phyloP scores from a whole-genome alignment of 116 monocot genomes.

The Posidonia oceanica region DNA sequence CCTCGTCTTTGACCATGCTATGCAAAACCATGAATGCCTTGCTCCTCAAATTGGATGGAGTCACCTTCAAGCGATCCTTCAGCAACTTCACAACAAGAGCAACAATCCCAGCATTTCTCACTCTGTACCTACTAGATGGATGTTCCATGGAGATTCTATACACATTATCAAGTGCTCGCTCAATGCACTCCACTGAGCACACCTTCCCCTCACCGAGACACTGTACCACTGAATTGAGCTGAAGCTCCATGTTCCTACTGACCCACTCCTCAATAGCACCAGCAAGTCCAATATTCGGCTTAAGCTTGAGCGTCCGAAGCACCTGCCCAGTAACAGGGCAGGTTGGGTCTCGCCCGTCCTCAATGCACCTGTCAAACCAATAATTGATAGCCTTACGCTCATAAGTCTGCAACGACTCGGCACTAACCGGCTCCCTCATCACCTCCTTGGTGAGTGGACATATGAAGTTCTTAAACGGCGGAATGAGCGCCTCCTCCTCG shows the following conservation, averaged over 20 bases:
- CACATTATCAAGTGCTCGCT: too few species aligned
- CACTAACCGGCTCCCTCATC: constrained; percentile 49
- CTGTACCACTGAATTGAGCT: too few species aligned
- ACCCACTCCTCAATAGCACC: constrained; percentile 55
- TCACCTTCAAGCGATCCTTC: constrained; percentile 1
- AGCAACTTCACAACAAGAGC: too few species aligned
- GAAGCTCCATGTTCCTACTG: not conserved
- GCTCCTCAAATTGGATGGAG: constrained; percentile 36
- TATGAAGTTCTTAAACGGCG: constrained; percentile 37
- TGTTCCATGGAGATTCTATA: too few species aligned
- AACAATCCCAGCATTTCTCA: too few species aligned
- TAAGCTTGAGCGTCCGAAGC: constrained; percentile 20
- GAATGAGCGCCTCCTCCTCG: constrained; percentile 28
- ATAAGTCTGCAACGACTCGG: not conserved
- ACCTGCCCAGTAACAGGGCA: constrained; percentile 42
- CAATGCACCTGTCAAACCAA: too few species aligned
- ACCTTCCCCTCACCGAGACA: too few species aligned
- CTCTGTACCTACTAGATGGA: too few species aligned
- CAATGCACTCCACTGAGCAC: too few species aligned
- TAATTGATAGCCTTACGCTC: too few species aligned
- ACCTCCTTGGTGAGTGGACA: constrained; percentile 51
- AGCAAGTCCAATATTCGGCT: constrained; percentile 44
- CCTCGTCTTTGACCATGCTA: constrained; percentile 38
- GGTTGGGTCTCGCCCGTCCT: constrained; percentile 21
- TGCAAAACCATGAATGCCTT: constrained; percentile 36